A percentile compares a stretch with the other conserved stretches of the same genome.
Conservation (phyloP, 768 basidiomycete genomes). For the Leucogyrophana mollusca region DNA sequence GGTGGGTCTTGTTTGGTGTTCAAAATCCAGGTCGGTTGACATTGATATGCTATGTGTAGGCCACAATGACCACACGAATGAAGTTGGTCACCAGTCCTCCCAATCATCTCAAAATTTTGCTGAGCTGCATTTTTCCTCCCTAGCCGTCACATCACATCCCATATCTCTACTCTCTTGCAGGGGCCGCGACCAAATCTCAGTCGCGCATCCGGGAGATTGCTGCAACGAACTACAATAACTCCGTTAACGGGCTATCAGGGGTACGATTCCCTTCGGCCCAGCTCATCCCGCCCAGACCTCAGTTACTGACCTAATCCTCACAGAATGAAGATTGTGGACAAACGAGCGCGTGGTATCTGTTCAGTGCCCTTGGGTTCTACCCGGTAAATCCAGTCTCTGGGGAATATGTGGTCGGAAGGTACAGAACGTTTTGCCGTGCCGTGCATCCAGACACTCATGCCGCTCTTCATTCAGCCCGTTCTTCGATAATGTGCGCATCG, state of each 20-base stretch:
- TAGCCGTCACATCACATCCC: constrained; percentile 87
- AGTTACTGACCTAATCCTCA: too few species aligned
- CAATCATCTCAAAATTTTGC: not conserved
- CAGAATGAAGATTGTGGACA: constrained; percentile 93
- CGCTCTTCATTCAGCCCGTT: constrained; percentile 38
- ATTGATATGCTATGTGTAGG: constrained; percentile 40
- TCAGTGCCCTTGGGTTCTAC: constrained; percentile 81
- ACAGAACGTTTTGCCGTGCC: not conserved
- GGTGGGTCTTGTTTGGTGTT: constrained; percentile 28
- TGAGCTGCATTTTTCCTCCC: not conserved
- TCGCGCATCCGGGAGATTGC: constrained; percentile 69
- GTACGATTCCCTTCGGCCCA: constrained; percentile 35
- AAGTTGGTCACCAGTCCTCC: constrained; percentile 38
- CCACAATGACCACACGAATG: constrained; percentile 82
- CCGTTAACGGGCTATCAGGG: constrained; percentile 69
- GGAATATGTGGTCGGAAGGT: constrained; percentile 77
- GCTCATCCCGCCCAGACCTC: not conserved
- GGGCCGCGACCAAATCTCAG: constrained; percentile 69
- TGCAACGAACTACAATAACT: constrained; percentile 59
- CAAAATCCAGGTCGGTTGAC: too few species aligned
- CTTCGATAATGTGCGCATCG: constrained; percentile 52
- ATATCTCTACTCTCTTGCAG: constrained; percentile 74
- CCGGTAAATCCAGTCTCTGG: constrained; percentile 80
- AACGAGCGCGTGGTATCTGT: constrained; percentile 89
- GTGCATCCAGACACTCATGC: not conserved